Base-by-base conservation (phyloP, 345 rosid species). In the Microcos paniculata region DNA sequence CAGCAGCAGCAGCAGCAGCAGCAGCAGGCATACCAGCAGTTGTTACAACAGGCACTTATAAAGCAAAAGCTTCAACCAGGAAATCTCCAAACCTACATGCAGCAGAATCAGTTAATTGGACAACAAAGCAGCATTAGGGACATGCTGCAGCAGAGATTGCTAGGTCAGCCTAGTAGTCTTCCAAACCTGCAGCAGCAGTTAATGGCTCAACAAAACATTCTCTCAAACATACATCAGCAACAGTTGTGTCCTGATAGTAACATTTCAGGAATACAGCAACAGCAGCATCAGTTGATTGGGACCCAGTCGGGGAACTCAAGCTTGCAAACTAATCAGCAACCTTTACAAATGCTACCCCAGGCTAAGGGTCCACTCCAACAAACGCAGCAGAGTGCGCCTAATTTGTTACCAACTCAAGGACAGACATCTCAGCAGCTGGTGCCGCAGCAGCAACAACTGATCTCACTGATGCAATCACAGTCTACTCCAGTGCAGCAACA, bases 381-480 rank as follows among this genome's bases (percentile, higher is more conserved):
- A 79, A 71, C 85, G 19, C 97, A 89, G 62, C 91, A 88, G 77
- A 76, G 77, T 83, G 82, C 89, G 31, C 78, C 89, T 80, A 90
- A 81, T 80, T 26, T 92, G 83, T 81, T 91, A 76, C 72, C 91
- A 38, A 65, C 85, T 78, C 97, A 90, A 79, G 97, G 93, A 73
- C 99, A 92, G 75, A 61, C 46, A 18, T 66, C 72, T 57, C 97
- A 84, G 78, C 96, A 90, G 71, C 63, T 89, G 89, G 86, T 88
- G 88, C 84, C 94, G 19, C 96, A 88, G 86, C 97, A 89, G 79
- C 96, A 92, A 79, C 96, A 89, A 72, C 55, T 88, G 90, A 87
- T 88, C 88, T 85, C 93, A 16, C 97, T 88, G 87, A 88, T 93
- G 72, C 97, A 88, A 65, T 82, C 96, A 81, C 94, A 90, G 81